These are phyloP conservation scores for Thoreauomyces humboldtii DNA, from an alignment of 192 early-diverging fungal genomes.

Conservation along the genomic window DNA sequence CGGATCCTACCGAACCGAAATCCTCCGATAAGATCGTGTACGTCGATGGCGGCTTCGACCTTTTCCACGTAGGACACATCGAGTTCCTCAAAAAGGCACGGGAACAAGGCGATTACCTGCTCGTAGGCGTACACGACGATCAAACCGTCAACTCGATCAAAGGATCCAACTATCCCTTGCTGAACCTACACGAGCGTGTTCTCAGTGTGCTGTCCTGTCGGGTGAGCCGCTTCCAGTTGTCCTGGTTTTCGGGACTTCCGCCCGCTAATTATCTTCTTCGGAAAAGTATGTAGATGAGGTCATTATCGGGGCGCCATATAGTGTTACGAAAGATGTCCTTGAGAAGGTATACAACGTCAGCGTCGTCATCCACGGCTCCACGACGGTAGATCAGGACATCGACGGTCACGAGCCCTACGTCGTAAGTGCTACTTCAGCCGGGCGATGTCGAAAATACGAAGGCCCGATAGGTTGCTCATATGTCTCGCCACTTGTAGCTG, in stretches of 20 bases:
- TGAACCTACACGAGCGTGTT: constrained; percentile 94
- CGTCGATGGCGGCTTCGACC: constrained; percentile 94
- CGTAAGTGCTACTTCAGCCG: constrained; percentile 34
- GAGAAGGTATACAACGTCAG: constrained; percentile 82
- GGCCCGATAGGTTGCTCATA: too few relatives aligned
- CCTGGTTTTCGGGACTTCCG: too few relatives aligned
- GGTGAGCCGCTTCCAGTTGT: constrained; percentile 59
- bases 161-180: constrained; percentile 86
- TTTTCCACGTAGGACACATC: constrained; percentile 95
- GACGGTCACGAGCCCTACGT: constrained; percentile 81
- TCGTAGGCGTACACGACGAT: constrained; percentile 94
- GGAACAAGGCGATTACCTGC: constrained; percentile 80
- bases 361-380: constrained; percentile 76
- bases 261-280: background rate
- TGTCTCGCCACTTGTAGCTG: constrained; percentile 41
- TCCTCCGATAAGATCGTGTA: constrained; percentile 81
- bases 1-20: constrained; percentile 73
- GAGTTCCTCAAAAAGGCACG: constrained; percentile 88
- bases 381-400: constrained; percentile 60
- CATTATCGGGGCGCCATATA: constrained; percentile 88
- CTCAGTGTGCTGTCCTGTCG: constrained; percentile 88
- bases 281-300: constrained; percentile 89
- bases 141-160: constrained; percentile 82
- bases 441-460: too few relatives aligned
- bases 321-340: constrained; percentile 81